phyloP scores from a whole-genome alignment of 1,284 basidiomycete genomes.

The Apiotrichum gamsii region DNA sequence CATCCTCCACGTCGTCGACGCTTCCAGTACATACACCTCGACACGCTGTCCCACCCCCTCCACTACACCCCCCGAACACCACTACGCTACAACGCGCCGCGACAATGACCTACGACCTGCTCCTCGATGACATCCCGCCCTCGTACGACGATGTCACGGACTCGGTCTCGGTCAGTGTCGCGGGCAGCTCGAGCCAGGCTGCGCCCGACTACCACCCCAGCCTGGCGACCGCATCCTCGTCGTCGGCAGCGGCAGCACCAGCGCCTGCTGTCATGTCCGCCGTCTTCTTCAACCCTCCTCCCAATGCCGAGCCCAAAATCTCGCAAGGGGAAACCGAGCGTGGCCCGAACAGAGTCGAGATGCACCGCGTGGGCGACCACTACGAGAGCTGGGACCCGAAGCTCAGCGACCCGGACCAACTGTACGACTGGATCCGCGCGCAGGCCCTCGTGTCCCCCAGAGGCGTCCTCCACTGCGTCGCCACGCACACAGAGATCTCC shows the following conservation, averaged over 20 bases:
- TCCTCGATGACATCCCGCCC: slow-evolving; percentile 26
- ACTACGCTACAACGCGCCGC: too few species aligned
- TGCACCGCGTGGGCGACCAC: slow-evolving; percentile 1
- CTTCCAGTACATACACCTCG: too few species aligned
- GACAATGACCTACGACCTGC: too few species aligned
- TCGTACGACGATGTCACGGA: slow-evolving; percentile 27
- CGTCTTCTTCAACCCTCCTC: slow-evolving; percentile 28
- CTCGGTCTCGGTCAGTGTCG: not conserved
- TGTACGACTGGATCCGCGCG: slow-evolving; percentile 37
- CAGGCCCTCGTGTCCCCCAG: slow-evolving; percentile 25
- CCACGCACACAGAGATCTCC: not conserved
- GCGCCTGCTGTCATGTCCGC: too few species aligned
- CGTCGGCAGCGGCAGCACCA: slow-evolving; percentile 3
- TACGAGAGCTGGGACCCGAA: slow-evolving; percentile 21
- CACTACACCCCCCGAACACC: too few species aligned
- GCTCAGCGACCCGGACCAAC: slow-evolving; percentile 22
- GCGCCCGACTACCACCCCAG: not conserved
- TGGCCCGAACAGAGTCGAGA: slow-evolving; percentile 13
- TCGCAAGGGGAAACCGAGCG: slow-evolving; percentile 10
- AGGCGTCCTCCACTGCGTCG: slow-evolving; percentile 23
- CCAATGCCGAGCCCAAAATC: slow-evolving; percentile 29
- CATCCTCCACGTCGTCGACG: too few species aligned
- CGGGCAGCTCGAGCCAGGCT: not conserved
- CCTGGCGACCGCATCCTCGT: not conserved
- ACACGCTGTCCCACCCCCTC: too few species aligned